These are phyloP conservation scores for Corynespora cassiicola DNA, from an alignment of 2,329 filamentous ascomycete species.

Conservation along the genomic window DNA sequence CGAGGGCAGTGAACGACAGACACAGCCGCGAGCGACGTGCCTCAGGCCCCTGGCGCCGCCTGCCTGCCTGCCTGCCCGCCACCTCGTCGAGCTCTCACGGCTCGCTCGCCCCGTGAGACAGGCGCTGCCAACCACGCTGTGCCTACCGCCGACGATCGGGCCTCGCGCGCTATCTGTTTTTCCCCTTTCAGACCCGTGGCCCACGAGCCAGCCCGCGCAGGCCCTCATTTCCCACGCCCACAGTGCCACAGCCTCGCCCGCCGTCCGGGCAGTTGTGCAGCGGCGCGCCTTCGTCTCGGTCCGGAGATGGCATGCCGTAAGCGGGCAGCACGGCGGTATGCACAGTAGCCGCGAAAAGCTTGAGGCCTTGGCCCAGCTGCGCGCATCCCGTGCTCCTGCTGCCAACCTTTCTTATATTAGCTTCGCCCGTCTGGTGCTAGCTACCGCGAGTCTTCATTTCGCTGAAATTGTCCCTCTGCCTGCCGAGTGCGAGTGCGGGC, in stretches of 20 bases:
- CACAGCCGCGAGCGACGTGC: no score
- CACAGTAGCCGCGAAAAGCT: constrained; percentile 16
- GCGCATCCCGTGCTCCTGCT: no score
- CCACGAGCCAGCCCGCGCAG: constrained; percentile 18
- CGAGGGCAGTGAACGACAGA: no score
- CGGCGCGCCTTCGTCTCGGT: no score
- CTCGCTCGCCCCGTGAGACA: constrained; percentile 15
- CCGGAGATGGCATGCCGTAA: constrained; percentile 20
- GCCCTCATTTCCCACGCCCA: constrained; percentile 40
- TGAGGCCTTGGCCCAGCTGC: no score
- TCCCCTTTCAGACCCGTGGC: constrained; percentile 27
- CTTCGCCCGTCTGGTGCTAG: constrained; percentile 16
- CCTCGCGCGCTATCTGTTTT: constrained; percentile 18
- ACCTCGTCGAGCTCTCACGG: constrained; percentile 6
- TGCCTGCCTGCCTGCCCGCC: no score
- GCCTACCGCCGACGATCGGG: constrained; percentile 9
- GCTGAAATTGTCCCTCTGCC: no score
- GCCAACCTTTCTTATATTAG: constrained; percentile 22
- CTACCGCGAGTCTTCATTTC: no score
- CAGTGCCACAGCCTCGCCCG: constrained; percentile 32
- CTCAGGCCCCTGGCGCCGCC: no score
- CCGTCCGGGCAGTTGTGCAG: constrained; percentile 34
- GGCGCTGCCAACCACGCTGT: constrained; percentile 7
- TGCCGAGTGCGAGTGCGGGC: no score
- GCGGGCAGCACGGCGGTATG: constrained; percentile 16